Conservation (phyloP, 306 rosid genomes). For the Prosopis cineraria region DNA sequence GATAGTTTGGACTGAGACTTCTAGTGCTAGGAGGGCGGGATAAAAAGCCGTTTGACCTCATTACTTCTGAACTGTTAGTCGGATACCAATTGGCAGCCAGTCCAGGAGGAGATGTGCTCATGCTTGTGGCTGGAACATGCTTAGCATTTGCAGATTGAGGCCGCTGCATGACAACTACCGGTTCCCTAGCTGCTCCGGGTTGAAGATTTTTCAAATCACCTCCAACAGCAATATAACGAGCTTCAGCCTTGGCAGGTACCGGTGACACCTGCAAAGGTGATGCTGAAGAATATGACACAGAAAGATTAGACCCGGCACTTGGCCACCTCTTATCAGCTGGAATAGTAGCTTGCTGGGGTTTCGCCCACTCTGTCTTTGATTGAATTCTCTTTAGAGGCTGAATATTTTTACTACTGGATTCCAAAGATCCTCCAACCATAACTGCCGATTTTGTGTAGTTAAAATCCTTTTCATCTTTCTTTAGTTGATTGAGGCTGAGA, state of each 20-base stretch:
- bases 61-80: slow-evolving; percentile 50
- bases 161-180: slow-evolving; percentile 74
- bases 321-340: slow-evolving; percentile 78
- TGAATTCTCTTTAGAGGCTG: slow-evolving; percentile 73
- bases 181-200: slow-evolving; percentile 73
- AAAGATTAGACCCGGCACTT: slow-evolving; percentile 56
- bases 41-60: slow-evolving; percentile 65
- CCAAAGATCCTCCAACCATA: slow-evolving; percentile 57
- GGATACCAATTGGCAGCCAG: slow-evolving; percentile 70
- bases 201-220: slow-evolving; percentile 69
- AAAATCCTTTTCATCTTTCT: slow-evolving; percentile 77
- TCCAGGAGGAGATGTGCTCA: slow-evolving; percentile 84
- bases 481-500: slow-evolving; percentile 55
- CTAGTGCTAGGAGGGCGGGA: slow-evolving; percentile 61
- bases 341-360: slow-evolving; percentile 56
- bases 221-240: slow-evolving; percentile 61
- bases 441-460: slow-evolving; percentile 73
- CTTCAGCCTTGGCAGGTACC: slow-evolving; percentile 65
- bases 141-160: slow-evolving; percentile 70
- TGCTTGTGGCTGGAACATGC: slow-evolving; percentile 62
- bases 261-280: slow-evolving; percentile 64
- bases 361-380: slow-evolving; percentile 80
- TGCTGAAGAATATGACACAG: slow-evolving; percentile 67
- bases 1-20: slow-evolving; percentile 61
- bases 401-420: slow-evolving; percentile 55